Conservation (phyloP, 768 basidiomycete genomes). For the Serendipita sp. region DNA sequence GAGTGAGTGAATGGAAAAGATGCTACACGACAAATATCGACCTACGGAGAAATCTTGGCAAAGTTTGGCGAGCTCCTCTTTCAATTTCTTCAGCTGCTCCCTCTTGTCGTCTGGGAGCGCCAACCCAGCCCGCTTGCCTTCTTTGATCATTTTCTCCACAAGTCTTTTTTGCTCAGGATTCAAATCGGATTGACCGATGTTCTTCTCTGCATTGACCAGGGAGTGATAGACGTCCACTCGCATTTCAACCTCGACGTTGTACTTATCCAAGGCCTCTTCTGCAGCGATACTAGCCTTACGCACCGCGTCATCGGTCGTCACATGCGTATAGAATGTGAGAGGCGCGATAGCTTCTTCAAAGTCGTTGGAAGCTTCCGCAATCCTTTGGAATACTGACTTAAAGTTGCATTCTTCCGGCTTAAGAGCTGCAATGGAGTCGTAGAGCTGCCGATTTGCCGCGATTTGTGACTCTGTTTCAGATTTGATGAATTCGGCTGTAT, state of each 20-base stretch:
- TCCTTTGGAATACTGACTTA: slow-evolving; percentile 36
- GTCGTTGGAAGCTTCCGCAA: slow-evolving; percentile 44
- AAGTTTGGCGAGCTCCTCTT: slow-evolving; percentile 61
- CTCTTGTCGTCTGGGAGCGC: slow-evolving; percentile 50
- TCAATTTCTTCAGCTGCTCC: slow-evolving; percentile 37
- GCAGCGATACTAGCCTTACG: slow-evolving; percentile 66
- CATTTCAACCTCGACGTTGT: slow-evolving; percentile 62
- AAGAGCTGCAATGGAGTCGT: slow-evolving; percentile 45
- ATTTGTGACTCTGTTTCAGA: slow-evolving; percentile 43
- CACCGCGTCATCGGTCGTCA: slow-evolving; percentile 55
- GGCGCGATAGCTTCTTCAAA: slow-evolving; percentile 39
- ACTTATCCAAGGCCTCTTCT: slow-evolving; percentile 55
- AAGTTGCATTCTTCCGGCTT: slow-evolving; percentile 43
- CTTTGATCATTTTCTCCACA: slow-evolving; percentile 68
- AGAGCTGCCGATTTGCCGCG: slow-evolving; percentile 33
- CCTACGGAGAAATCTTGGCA: slow-evolving; percentile 68
- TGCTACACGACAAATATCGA: not conserved
- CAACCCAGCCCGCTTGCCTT: slow-evolving; percentile 66
- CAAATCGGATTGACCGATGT: slow-evolving; percentile 47
- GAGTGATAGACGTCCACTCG: slow-evolving; percentile 64
- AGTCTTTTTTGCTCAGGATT: slow-evolving; percentile 53
- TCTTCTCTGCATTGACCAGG: slow-evolving; percentile 41
- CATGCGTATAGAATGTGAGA: slow-evolving; percentile 66
- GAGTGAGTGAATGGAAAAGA: not conserved
- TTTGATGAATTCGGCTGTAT: slow-evolving; percentile 43